Evolutionary conservation across 108 stramenopile species (phyloP), one percentile per base, ranked within the genome.

Genomic region (Cyclostephanos invisitatus): DNA sequence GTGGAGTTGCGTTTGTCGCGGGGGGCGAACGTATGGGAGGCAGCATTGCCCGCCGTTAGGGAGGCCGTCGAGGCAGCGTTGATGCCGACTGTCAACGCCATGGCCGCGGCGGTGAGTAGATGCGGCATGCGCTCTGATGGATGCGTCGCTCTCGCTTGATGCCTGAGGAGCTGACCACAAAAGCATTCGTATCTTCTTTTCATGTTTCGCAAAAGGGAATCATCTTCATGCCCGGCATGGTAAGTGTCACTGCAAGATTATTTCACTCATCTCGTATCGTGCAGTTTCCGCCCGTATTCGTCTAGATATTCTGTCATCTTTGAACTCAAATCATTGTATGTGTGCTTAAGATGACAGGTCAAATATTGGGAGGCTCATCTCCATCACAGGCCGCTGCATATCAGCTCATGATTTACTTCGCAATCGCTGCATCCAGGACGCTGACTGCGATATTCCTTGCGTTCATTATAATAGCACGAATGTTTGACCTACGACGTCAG

Each of bases 341-440:
- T 7, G 22, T 53, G 0, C 6, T 53, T 53, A 2, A 21, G 85
- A 84, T 84, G 85, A 86, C 85, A 21, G 85, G 85, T 11, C 85
- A 86, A 46, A 76, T 86, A 18, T 54, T 86, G 12, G 85, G 85
- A 5, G 85, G 85, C 3, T 40, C 64, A 20, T 58, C 57, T 48
- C 85, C 83, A 28, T 25, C 51, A 17, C 70, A 62, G 9, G 85
- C 85, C 17, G 80, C 80, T 8, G 49, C 62, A 20, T 84, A 83
- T 53, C 85, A 86, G 59, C 47, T 84, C 46, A 81, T 81, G 62
- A 86, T 86, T 58, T 81, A 84, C 62, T 86, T 69, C 32, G 75
- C 81, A 9, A 74, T 86, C 25, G 61, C 48, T 55, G 64, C 73
- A 27, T 68, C 75, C 6, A 54, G 44, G 18, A 70, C 60, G 42